A percentile compares a stretch with the other conserved stretches of the same genome.
phyloP scores from a whole-genome alignment of 805 yeast genomes.

The Hanseniaspora vineae region DNA sequence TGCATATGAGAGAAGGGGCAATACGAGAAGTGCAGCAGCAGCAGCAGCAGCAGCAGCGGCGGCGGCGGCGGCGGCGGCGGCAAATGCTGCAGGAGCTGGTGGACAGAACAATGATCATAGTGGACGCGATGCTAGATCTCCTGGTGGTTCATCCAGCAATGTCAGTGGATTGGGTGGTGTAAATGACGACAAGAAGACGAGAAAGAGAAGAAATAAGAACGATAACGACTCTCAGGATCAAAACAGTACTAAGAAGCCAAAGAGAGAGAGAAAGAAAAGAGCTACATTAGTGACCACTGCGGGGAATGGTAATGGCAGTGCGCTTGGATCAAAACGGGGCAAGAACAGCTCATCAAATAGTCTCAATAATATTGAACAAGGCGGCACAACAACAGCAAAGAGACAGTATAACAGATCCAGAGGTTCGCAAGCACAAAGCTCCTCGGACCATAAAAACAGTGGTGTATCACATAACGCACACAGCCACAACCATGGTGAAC shows the following conservation, averaged over 20 bases:
- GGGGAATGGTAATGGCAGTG: background rate
- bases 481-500: background rate
- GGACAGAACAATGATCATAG: too few species aligned
- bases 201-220: slow-evolving; percentile 6
- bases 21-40: slow-evolving; percentile 1
- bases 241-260: slow-evolving; percentile 9
- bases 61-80: slow-evolving; percentile 6
- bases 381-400: background rate
- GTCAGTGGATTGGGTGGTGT: background rate
- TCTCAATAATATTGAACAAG: background rate
- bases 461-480: too few species aligned
- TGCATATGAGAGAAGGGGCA: slow-evolving; percentile 1
- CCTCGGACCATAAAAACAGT: too few species aligned
- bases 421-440: slow-evolving; percentile 1
- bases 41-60: slow-evolving; percentile 10
- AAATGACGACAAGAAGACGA: background rate
- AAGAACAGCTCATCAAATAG: too few species aligned
- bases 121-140: too few species aligned
- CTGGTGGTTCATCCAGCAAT: background rate
- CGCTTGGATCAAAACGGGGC: too few species aligned
- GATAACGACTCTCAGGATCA: slow-evolving; percentile 15
- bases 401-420: slow-evolving; percentile 1
- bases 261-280: slow-evolving; percentile 4
- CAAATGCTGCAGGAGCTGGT: slow-evolving; percentile 1
- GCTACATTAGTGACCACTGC: background rate